A percentile compares a stretch with the other conserved stretches of the same genome.
Evolutionary conservation across 441 rosid species (phyloP).

Genomic region (Euphorbia celastroides): DNA sequence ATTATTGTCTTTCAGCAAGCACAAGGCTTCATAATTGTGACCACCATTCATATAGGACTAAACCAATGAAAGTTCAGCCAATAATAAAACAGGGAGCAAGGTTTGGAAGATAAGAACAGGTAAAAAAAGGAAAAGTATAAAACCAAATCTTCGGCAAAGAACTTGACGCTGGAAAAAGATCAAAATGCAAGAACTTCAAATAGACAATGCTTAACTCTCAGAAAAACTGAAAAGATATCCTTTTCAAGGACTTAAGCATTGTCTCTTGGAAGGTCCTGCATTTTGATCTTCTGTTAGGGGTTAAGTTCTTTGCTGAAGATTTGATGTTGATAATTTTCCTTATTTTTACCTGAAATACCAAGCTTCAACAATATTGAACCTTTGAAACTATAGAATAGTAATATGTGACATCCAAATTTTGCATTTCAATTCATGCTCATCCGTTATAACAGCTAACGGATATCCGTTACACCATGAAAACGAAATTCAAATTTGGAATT

Average conservation of each 20-base stretch:
- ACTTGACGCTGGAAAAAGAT: neutral
- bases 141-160: neutral
- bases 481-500: neutral
- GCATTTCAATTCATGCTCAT: neutral
- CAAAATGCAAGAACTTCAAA: neutral
- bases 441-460: neutral
- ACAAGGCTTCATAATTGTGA: slow-evolving; percentile 1
- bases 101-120: neutral
- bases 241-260: no score
- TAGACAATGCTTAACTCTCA: neutral
- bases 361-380: neutral
- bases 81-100: neutral
- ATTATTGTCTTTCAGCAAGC: neutral
- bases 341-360: neutral
- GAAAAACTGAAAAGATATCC: neutral
- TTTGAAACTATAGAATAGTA: neutral
- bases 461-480: neutral
- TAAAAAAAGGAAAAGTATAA: neutral
- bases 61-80: neutral
- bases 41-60: neutral
- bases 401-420: neutral
- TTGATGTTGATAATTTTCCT: no score
- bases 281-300: no score
- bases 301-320: no score
- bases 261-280: no score